phyloP scores from a whole-genome alignment of 2,329 filamentous ascomycete species.

The Fusarium torreyae region DNA sequence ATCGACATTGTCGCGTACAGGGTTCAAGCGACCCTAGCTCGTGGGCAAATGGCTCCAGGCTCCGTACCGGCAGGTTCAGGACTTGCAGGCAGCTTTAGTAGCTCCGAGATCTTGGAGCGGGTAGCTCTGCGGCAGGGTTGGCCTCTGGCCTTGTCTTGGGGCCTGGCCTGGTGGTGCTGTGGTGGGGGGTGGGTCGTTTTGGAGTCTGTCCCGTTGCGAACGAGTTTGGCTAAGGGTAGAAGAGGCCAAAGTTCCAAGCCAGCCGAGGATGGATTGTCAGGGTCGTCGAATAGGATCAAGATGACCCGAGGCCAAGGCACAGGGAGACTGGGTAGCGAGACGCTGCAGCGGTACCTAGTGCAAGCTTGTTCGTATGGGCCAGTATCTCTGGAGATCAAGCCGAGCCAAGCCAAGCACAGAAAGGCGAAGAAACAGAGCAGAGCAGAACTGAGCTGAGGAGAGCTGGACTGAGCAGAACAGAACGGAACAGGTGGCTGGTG shows the following conservation, averaged over 20 bases:
- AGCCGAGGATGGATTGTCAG: slow-evolving; percentile 31
- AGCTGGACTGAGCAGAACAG: slow-evolving; percentile 15
- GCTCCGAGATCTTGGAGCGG: slow-evolving; percentile 53
- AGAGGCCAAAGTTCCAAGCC: slow-evolving; percentile 35
- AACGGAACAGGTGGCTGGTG: slow-evolving; percentile 47
- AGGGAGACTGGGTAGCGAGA: slow-evolving; percentile 25
- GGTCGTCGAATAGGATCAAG: slow-evolving; percentile 31
- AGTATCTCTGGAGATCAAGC: not conserved
- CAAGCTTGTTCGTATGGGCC: not conserved
- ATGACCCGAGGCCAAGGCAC: slow-evolving; percentile 39
- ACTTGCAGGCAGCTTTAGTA: slow-evolving; percentile 52
- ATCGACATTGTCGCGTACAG: slow-evolving; percentile 65
- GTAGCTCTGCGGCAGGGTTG: slow-evolving; percentile 48
- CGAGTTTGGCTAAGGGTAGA: slow-evolving; percentile 31
- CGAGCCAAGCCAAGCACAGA: slow-evolving; percentile 22
- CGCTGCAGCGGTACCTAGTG: slow-evolving; percentile 20
- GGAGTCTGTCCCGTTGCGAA: slow-evolving; percentile 40
- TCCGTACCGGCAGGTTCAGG: slow-evolving; percentile 52
- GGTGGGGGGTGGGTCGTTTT: slow-evolving; percentile 50
- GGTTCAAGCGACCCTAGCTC: slow-evolving; percentile 56
- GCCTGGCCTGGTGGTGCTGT: slow-evolving; percentile 42
- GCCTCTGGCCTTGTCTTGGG: slow-evolving; percentile 46
- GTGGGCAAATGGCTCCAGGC: slow-evolving; percentile 51
- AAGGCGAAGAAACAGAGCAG: slow-evolving; percentile 18
- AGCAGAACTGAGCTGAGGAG: slow-evolving; percentile 15